Evolutionary conservation across 805 yeast species (phyloP).

Genomic region (Teunomyces tritomae): DNA sequence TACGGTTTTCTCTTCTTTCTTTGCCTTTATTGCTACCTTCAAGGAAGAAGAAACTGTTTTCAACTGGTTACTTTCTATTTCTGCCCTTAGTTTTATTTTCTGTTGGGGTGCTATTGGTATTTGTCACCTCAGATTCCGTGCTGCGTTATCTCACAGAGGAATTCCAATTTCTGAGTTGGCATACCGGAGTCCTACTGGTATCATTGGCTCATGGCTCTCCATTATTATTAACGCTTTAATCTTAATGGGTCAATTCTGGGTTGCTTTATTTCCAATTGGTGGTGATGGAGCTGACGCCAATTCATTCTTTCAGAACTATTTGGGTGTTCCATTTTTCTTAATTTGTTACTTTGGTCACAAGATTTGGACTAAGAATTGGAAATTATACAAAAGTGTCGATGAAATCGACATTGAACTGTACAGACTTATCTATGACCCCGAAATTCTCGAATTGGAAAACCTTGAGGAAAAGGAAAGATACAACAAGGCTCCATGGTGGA

Average conservation of each 20-base stretch:
- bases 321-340: constrained; percentile 22
- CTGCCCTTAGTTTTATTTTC: constrained; percentile 25
- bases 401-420: constrained; percentile 22
- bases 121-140: constrained; percentile 30
- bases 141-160: constrained; percentile 22
- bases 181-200: constrained; percentile 25
- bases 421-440: constrained; percentile 22
- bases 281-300: constrained; percentile 18
- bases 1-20: constrained; percentile 20
- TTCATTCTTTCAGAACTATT: constrained; percentile 26
- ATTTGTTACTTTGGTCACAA: constrained; percentile 24
- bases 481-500: constrained; percentile 12
- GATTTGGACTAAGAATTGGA: constrained; percentile 20
- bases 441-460: constrained; percentile 22
- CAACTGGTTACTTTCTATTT: constrained; percentile 29
- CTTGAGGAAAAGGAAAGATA: constrained; percentile 17
- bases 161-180: constrained; percentile 22
- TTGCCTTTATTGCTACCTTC: constrained; percentile 26
- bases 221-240: constrained; percentile 22
- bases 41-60: constrained; percentile 31
- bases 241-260: constrained; percentile 28
- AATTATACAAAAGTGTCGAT: constrained; percentile 15
- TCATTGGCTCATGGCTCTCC: constrained; percentile 22
- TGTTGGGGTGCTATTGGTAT: constrained; percentile 25
- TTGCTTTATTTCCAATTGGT: constrained; percentile 23